Evolutionary conservation across 1,284 basidiomycete species (phyloP).

Genomic region (Ceratobasidium sp.): DNA sequence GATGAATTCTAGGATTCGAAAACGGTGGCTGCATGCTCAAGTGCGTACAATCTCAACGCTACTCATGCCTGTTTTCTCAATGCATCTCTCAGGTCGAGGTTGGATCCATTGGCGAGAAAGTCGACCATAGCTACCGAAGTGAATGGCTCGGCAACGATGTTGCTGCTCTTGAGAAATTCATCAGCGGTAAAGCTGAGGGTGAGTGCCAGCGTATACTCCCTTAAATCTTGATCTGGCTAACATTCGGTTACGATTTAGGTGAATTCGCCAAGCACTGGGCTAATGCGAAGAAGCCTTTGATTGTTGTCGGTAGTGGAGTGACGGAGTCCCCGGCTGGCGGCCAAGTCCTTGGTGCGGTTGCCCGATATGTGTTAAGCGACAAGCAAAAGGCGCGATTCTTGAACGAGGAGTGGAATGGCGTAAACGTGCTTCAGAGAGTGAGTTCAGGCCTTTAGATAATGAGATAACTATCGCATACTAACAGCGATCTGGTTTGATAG

Average conservation of each 20-base stretch:
- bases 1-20: constrained; percentile 95
- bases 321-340: constrained; percentile 89
- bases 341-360: constrained; percentile 80
- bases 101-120: constrained; percentile 90
- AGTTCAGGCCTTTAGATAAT: constrained; percentile 49
- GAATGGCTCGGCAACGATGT: constrained; percentile 87
- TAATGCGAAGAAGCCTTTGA: constrained; percentile 90
- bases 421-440: constrained; percentile 92
- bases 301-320: constrained; percentile 91
- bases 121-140: constrained; percentile 93
- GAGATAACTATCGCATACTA: constrained; percentile 8
- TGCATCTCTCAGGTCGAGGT: constrained; percentile 67
- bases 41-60: neutral
- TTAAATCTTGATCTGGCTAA: neutral
- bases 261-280: constrained; percentile 89
- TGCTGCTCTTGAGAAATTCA: constrained; percentile 82
- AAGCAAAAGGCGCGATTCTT: constrained; percentile 69
- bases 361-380: constrained; percentile 84
- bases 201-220: constrained; percentile 37
- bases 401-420: constrained; percentile 95
- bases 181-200: constrained; percentile 69
- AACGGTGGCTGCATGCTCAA: constrained; percentile 88
- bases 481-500: constrained; percentile 54
- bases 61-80: neutral
- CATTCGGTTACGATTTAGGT: constrained; percentile 47